A percentile compares a stretch with the other conserved stretches of the same genome.
phyloP scores from a whole-genome alignment of 495 filamentous ascomycete species.

The Aspergillus nidulans region DNA sequence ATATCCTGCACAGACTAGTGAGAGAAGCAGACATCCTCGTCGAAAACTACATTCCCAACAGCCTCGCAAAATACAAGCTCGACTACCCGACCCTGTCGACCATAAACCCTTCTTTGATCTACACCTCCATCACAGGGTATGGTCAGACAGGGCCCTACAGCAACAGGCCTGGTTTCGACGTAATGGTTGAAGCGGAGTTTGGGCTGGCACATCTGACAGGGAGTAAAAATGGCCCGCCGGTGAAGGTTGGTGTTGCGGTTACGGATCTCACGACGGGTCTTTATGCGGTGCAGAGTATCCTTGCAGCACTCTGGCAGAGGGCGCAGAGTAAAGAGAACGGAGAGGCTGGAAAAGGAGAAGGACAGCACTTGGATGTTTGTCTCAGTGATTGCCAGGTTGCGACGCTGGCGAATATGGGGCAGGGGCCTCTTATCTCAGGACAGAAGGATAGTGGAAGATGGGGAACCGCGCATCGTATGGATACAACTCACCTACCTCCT shows the following conservation, averaged over 20 bases:
- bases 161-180: conserved; percentile 88
- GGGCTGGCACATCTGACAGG: conserved; percentile 98
- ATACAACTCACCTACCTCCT: conserved; percentile 11
- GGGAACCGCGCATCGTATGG: conserved; percentile 93
- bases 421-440: conserved; percentile 83
- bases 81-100: conserved; percentile 73
- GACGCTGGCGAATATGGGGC: conserved; percentile 87
- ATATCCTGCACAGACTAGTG: conserved; percentile 76
- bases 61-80: conserved; percentile 81
- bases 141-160: conserved; percentile 93
- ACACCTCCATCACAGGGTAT: conserved; percentile 68
- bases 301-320: conserved; percentile 71
- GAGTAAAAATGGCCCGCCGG: conserved; percentile 76
- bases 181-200: conserved; percentile 98
- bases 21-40: conserved; percentile 86
- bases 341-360: conserved; percentile 62
- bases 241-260: conserved; percentile 95
- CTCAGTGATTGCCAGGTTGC: conserved; percentile 94
- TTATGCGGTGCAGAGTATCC: conserved; percentile 90
- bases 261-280: conserved; percentile 93
- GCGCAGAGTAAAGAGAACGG: conserved; percentile 41
- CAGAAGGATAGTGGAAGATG: conserved; percentile 82
- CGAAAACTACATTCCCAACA: conserved; percentile 91
- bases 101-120: conserved; percentile 71
- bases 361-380: conserved; percentile 89